Base-by-base conservation (phyloP, 192 early-diverging fungal species). In the Entrophospora sp. region DNA sequence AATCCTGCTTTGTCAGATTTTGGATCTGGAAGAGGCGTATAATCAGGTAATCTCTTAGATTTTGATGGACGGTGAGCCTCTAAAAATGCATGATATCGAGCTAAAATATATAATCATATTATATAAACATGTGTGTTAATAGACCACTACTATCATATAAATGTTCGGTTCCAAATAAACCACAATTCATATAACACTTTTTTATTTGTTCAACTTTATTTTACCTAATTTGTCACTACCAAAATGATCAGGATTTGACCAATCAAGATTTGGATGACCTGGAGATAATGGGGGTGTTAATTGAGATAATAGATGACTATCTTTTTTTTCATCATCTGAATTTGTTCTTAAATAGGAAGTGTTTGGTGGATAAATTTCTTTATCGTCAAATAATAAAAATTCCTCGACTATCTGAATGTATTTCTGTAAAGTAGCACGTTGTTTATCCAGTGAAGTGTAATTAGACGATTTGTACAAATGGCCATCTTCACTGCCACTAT, bases 11-110 rank as follows among this genome's bases (percentile, higher is more conserved):
- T 71, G 46, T 84, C 72, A 14, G 57, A 34, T 1, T 67, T 2
- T 12, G 77, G 77, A 61, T 72, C 57, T 2, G 40, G 66, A 31
- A 62, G 43, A 25, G 36, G 48, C 20, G 12, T 59, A 25, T 66
- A 66, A 55, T 53, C 28, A 16, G 56, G 56, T 3, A 10, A 2
- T 42, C 25, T 27, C 43, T 66, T 63, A 38, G 72, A 52, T 67
- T 67, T 45, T 37, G 56, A 53, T 35, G 42, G 64, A 36, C 69
- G 49, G 46, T 79, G 75, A 45, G 75, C 73, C 55, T 70, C 70
- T 12, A 83, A 55, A 38, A 83, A 75, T 12, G 75, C 72, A 70
- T 80, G 79, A 58, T 76, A 83, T 28, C 79, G n/a, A n/a, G n/a
- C n/a, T n/a, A n/a, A n/a, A n/a, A n/a, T n/a, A n/a, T n/a, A n/a